These are phyloP conservation scores for Ascochyta pisi DNA, from an alignment of 2,329 filamentous ascomycete genomes.

Conservation along the genomic window DNA sequence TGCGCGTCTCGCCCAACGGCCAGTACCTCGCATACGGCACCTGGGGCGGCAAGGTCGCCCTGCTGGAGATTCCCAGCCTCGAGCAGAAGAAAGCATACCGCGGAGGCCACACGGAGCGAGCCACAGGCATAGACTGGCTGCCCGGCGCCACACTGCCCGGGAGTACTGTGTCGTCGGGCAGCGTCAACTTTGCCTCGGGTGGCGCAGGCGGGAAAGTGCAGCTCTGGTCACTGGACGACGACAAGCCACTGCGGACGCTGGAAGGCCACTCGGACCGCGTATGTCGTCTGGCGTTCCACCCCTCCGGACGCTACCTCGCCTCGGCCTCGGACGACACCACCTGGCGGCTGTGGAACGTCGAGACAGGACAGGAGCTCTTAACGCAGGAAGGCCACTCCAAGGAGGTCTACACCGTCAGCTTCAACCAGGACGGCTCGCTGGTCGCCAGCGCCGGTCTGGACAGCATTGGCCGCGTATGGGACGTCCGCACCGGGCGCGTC, in stretches of 20 bases:
- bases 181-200: slow-evolving; percentile 86
- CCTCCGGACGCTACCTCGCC: slow-evolving; percentile 85
- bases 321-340: slow-evolving; percentile 96
- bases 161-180: slow-evolving; percentile 72
- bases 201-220: slow-evolving; percentile 88
- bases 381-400: slow-evolving; percentile 94
- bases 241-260: slow-evolving; percentile 83
- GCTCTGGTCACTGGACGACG: slow-evolving; percentile 86
- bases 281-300: slow-evolving; percentile 92
- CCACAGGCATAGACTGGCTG: slow-evolving; percentile 90
- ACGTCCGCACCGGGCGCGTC: slow-evolving; percentile 87
- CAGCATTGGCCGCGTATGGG: slow-evolving; percentile 95
- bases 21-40: slow-evolving; percentile 87
- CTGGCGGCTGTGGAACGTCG: slow-evolving; percentile 95
- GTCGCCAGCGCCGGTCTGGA: slow-evolving; percentile 92
- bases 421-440: slow-evolving; percentile 89
- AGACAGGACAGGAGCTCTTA: slow-evolving; percentile 81
- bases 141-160: slow-evolving; percentile 79
- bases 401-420: slow-evolving; percentile 88
- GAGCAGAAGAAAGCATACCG: slow-evolving; percentile 77
- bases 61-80: slow-evolving; percentile 83
- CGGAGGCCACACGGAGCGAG: slow-evolving; percentile 82
- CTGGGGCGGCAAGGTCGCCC: slow-evolving; percentile 87
- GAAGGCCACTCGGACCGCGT: slow-evolving; percentile 86
- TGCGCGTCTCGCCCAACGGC: slow-evolving; percentile 85